A percentile compares a stretch with the other conserved stretches of the same genome.
phyloP scores from a whole-genome alignment of 345 rosid species.

The Sisymbrium altissimum region DNA sequence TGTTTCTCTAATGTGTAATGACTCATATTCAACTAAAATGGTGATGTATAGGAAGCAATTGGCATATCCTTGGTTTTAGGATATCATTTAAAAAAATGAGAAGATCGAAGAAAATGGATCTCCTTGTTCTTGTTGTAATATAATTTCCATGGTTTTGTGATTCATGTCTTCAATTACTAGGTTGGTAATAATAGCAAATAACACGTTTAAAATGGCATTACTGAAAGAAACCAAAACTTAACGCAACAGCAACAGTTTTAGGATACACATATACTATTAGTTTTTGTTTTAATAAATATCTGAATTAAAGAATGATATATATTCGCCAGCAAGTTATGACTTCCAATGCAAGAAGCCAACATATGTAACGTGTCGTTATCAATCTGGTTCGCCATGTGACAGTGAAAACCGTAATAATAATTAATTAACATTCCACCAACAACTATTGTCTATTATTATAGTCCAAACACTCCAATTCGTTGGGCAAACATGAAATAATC shows the following conservation, averaged over 20 bases:
- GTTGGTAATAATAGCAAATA: neutral
- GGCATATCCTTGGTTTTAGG: neutral
- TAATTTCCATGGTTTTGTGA: neutral
- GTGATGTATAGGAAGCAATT: neutral
- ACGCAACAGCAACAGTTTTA: neutral
- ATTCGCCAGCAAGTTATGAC: slow-evolving; percentile 6
- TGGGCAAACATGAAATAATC: slow-evolving; percentile 9
- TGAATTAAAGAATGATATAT: slow-evolving; percentile 10
- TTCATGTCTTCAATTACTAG: neutral
- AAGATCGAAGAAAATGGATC: neutral
- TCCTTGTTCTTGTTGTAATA: neutral
- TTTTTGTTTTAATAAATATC: neutral
- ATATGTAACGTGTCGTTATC: slow-evolving; percentile 8
- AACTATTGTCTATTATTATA: slow-evolving; percentile 23
- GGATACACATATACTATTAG: no score
- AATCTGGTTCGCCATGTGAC: slow-evolving; percentile 15
- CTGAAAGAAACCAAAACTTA: neutral
- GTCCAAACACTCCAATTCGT: slow-evolving; percentile 7
- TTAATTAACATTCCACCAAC: slow-evolving; percentile 18
- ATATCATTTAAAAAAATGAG: neutral
- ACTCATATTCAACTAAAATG: neutral
- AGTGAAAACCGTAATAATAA: slow-evolving; percentile 5
- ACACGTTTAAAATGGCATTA: neutral
- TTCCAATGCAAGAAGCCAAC: slow-evolving; percentile 24
- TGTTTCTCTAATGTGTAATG: neutral